A percentile compares a stretch with the other conserved stretches of the same genome.
phyloP scores from a whole-genome alignment of 768 basidiomycete genomes.

The Lactarius vividus region DNA sequence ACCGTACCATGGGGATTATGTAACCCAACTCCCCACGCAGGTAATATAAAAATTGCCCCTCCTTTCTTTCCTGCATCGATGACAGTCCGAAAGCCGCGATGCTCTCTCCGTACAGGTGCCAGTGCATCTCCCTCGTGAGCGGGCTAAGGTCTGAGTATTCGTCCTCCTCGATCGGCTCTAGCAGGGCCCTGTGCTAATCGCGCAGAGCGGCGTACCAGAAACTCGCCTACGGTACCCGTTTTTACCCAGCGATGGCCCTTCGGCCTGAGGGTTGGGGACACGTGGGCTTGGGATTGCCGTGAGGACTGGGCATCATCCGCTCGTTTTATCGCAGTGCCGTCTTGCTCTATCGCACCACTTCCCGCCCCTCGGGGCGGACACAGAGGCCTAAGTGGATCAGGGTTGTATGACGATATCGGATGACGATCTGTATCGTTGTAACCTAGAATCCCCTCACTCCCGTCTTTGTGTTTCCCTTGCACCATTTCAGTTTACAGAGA shows the following conservation, averaged over 20 bases:
- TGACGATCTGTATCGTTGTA: not conserved
- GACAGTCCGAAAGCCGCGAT: constrained; percentile 26
- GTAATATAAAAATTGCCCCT: not conserved
- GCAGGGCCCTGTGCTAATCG: constrained; percentile 31
- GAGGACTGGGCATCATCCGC: constrained; percentile 31
- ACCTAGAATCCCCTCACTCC: not conserved
- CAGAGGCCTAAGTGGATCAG: not conserved
- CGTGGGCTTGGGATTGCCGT: constrained; percentile 34
- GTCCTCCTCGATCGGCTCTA: constrained; percentile 35
- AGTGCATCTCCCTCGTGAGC: constrained; percentile 30
- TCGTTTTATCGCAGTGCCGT: constrained; percentile 3
- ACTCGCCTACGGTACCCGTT: constrained; percentile 23
- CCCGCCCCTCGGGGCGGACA: not conserved
- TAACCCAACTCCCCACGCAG: not conserved
- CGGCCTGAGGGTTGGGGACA: constrained; percentile 1
- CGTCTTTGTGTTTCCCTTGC: not conserved
- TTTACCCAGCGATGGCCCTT: constrained; percentile 3
- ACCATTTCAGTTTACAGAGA: not conserved
- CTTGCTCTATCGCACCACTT: constrained; percentile 24
- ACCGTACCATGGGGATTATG: not conserved
- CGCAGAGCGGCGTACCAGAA: constrained; percentile 35
- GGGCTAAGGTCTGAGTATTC: constrained; percentile 37
- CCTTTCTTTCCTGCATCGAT: not conserved
- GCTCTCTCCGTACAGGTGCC: constrained; percentile 24
- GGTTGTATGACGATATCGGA: not conserved